Evolutionary conservation across 495 filamentous ascomycete genomes (phyloP).

Genomic region (Cetradonia linearis): DNA sequence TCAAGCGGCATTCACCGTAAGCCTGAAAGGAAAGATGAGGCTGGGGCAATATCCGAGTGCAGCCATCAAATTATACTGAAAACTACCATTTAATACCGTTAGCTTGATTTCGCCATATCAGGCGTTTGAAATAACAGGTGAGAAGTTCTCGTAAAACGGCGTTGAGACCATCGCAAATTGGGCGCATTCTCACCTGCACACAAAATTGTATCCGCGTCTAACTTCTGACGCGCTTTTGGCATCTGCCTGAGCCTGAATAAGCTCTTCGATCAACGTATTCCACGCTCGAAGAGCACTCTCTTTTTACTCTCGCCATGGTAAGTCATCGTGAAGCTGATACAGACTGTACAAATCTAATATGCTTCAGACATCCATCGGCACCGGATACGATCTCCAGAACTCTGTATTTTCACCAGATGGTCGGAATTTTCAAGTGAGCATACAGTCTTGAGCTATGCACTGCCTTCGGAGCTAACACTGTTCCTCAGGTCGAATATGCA

Average conservation of each 20-base stretch:
- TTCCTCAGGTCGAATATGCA: constrained; percentile 77
- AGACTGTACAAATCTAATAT: not conserved
- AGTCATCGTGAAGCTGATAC: not conserved
- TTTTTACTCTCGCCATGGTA: constrained; percentile 6
- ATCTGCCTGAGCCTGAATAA: constrained; percentile 4
- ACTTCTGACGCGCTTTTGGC: constrained; percentile 10
- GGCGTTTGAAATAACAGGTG: too few relatives aligned
- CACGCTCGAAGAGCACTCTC: not conserved
- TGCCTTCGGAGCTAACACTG: not conserved
- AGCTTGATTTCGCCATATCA: too few relatives aligned
- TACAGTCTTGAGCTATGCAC: not conserved
- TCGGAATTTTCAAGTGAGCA: constrained; percentile 79
- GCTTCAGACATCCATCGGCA: constrained; percentile 90
- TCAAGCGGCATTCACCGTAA: too few relatives aligned
- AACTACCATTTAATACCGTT: too few relatives aligned
- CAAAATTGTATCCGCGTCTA: constrained; percentile 3
- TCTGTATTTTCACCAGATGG: constrained; percentile 98
- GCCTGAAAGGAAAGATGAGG: too few relatives aligned
- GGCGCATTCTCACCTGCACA: too few relatives aligned
- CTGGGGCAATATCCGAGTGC: too few relatives aligned
- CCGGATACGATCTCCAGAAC: constrained; percentile 97
- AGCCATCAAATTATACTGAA: too few relatives aligned
- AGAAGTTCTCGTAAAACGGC: too few relatives aligned
- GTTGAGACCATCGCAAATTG: too few relatives aligned
- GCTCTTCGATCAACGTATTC: not conserved